Evolutionary conservation across 2,329 filamentous ascomycete species (phyloP).

Genomic region (Rachicladosporium sp.): DNA sequence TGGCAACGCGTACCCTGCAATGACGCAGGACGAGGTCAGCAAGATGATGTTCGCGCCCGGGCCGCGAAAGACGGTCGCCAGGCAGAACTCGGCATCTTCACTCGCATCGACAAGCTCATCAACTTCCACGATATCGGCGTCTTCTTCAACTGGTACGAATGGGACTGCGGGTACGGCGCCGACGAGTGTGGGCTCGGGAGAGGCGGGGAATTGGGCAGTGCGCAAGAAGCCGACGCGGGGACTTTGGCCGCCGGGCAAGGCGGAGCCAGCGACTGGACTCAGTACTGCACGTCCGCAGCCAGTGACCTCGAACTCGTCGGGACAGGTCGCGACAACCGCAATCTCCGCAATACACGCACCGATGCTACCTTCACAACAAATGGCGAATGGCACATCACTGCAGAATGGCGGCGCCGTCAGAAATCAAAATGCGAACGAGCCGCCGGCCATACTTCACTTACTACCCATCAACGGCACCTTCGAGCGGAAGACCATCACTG

Average conservation of each 20-base stretch:
- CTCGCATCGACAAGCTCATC: conserved; percentile 52
- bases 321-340: conserved; percentile 46
- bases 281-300: conserved; percentile 50
- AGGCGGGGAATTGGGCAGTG: conserved; percentile 28
- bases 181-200: conserved; percentile 23
- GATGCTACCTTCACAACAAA: conserved; percentile 58
- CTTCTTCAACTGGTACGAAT: conserved; percentile 45
- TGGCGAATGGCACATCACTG: conserved; percentile 47
- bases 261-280: conserved; percentile 52
- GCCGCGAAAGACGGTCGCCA: conserved; percentile 75
- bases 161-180: conserved; percentile 22
- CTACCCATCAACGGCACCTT: conserved; percentile 92
- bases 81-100: conserved; percentile 84
- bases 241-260: conserved; percentile 53
- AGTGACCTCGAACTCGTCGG: conserved; percentile 45
- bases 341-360: conserved; percentile 53
- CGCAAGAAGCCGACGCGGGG: conserved; percentile 42
- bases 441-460: conserved; percentile 70
- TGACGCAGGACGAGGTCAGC: conserved; percentile 73
- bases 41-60: conserved; percentile 52
- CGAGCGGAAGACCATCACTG: conserved; percentile 88
- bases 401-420: conserved; percentile 42
- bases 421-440: conserved; percentile 37
- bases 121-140: conserved; percentile 51
- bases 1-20: conserved; percentile 40